phyloP scores from a whole-genome alignment of 805 yeast species.

The Danielia reshetovae region DNA sequence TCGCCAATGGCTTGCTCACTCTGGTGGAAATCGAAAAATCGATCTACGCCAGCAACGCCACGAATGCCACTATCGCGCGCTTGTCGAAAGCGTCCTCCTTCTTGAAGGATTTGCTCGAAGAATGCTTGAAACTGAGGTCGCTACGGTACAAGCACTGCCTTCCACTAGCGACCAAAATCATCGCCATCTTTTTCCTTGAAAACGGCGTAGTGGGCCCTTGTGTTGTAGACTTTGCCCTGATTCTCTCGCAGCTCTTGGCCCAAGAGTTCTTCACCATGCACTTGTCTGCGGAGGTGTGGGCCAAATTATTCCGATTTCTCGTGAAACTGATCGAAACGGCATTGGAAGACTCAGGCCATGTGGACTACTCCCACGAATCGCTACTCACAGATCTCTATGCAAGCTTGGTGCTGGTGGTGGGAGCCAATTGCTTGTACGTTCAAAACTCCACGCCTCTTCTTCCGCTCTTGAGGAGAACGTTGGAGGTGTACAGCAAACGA shows the following conservation, averaged over 20 bases:
- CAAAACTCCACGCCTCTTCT: too few relatives aligned
- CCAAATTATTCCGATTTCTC: constrained; percentile 19
- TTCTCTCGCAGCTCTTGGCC: constrained; percentile 18
- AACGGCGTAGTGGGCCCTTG: constrained; percentile 24
- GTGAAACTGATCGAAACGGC: constrained; percentile 15
- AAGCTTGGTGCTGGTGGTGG: constrained; percentile 19
- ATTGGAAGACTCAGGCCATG: constrained; percentile 6
- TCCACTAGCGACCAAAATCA: constrained; percentile 16
- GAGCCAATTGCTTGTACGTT: constrained; percentile 19
- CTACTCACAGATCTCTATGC: constrained; percentile 19
- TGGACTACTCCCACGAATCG: constrained; percentile 14
- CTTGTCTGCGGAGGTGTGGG: constrained; percentile 27
- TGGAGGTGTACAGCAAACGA: constrained; percentile 14
- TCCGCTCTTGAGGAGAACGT: constrained; percentile 15
- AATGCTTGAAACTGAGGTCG: constrained; percentile 8
- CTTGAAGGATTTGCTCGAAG: constrained; percentile 22
- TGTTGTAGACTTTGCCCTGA: constrained; percentile 22
- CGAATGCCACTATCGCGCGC: constrained; percentile 25
- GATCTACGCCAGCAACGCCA: constrained; percentile 20
- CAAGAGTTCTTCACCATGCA: constrained; percentile 30
- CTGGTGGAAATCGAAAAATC: constrained; percentile 35
- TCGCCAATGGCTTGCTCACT: constrained; percentile 23
- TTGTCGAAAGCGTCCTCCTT: constrained; percentile 29
- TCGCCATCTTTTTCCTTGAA: constrained; percentile 4
- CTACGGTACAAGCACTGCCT: constrained; percentile 22